Percentiles rank a stretch among this genome's conserved stretches.
Evolutionary conservation across 1,284 basidiomycete genomes (phyloP).

Genomic region (Abortiporus biennis): DNA sequence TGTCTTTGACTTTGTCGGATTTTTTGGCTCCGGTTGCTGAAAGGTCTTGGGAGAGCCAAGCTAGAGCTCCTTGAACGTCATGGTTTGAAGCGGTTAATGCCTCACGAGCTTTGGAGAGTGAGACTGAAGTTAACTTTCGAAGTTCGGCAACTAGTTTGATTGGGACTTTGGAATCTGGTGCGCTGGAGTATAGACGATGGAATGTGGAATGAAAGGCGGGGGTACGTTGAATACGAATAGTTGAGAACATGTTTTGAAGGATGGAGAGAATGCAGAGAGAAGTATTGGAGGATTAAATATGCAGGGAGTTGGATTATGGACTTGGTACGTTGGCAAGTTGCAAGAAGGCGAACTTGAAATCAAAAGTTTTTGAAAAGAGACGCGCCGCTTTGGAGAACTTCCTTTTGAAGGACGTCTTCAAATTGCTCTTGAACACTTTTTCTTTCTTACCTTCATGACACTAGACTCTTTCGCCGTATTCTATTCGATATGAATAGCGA

Average conservation of each 20-base stretch:
- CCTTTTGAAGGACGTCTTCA: too few species aligned
- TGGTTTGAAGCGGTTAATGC: conserved; percentile 75
- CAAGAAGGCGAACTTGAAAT: too few species aligned
- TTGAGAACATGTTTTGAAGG: conserved; percentile 1
- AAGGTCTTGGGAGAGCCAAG: conserved; percentile 79
- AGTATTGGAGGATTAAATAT: neutral
- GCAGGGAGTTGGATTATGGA: neutral
- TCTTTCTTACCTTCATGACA: neutral
- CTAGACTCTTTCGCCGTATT: conserved; percentile 1
- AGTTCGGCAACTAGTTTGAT: conserved; percentile 83
- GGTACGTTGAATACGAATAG: conserved; percentile 7
- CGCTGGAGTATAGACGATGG: conserved; percentile 32
- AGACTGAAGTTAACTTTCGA: conserved; percentile 75
- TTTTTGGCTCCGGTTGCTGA: conserved; percentile 69
- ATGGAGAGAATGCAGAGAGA: neutral
- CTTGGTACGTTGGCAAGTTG: neutral
- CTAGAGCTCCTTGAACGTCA: conserved; percentile 69
- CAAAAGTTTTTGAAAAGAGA: too few species aligned
- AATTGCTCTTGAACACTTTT: too few species aligned
- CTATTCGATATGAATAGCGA: neutral
- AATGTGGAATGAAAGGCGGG: conserved; percentile 6
- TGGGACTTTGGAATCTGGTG: conserved; percentile 37
- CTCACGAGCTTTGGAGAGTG: conserved; percentile 84
- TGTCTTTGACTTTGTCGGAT: conserved; percentile 76
- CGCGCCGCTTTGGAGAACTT: too few species aligned